Evolutionary conservation across 2,329 filamentous ascomycete species (phyloP).

Genomic region (Trichoderma sp.): DNA sequence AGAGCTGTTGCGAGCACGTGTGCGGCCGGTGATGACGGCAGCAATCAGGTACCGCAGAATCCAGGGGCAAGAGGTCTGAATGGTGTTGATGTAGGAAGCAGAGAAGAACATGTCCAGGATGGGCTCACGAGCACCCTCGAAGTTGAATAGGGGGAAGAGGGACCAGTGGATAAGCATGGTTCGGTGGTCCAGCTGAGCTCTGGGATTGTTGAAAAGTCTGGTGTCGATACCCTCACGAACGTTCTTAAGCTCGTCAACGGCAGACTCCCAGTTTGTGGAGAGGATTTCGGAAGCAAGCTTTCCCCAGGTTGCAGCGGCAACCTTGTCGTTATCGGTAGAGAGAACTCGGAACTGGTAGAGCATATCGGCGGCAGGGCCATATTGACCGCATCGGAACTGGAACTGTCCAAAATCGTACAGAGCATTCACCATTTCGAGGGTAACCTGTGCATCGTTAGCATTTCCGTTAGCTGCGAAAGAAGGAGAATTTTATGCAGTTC

Average conservation of each 20-base stretch:
- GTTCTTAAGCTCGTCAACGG: constrained; percentile 87
- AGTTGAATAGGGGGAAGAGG: constrained; percentile 98
- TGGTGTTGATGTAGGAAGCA: constrained; percentile 97
- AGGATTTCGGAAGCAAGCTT: constrained; percentile 97
- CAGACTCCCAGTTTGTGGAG: constrained; percentile 91
- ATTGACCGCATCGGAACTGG: constrained; percentile 97
- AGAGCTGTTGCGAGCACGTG: constrained; percentile 77
- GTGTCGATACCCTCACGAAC: constrained; percentile 92
- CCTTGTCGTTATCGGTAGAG: constrained; percentile 98
- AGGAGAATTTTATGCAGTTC: not conserved
- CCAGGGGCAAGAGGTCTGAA: constrained; percentile 97
- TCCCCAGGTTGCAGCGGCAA: constrained; percentile 93
- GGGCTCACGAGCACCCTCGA: constrained; percentile 84
- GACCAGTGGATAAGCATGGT: constrained; percentile 98
- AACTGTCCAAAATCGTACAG: constrained; percentile 96
- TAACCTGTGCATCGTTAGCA: constrained; percentile 60
- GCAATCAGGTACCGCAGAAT: constrained; percentile 91
- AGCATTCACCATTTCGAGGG: constrained; percentile 91
- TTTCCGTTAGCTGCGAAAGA: not conserved
- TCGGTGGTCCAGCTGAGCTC: constrained; percentile 93
- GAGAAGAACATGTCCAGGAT: constrained; percentile 98
- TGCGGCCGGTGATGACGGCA: constrained; percentile 91
- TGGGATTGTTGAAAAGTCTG: constrained; percentile 92
- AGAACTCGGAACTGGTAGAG: constrained; percentile 98
- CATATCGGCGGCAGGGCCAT: constrained; percentile 84